Percentiles rank a stretch among this genome's conserved stretches.
Evolutionary conservation across 208 protist species (phyloP).

Genomic region (Lotmaria passim): DNA sequence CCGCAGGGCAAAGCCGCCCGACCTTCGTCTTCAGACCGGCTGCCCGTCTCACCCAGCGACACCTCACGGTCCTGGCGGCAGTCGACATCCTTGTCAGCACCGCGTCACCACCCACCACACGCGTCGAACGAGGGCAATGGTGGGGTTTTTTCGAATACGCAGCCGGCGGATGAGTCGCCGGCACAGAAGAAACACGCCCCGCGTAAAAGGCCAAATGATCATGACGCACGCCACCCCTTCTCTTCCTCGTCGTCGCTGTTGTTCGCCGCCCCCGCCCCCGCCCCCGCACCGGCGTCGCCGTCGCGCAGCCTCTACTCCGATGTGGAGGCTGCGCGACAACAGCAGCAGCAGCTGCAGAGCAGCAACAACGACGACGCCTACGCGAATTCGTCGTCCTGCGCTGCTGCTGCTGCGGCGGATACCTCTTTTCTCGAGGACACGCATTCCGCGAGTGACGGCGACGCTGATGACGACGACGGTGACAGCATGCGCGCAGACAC

Average conservation of each 20-base stretch:
- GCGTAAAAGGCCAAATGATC: no score
- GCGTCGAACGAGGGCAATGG: neutral
- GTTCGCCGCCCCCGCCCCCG: neutral
- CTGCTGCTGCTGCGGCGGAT: neutral
- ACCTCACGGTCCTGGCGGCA: no score
- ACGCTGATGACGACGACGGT: neutral
- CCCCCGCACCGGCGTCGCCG: slow-evolving; percentile 20
- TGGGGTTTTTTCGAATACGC: no score
- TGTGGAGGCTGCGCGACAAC: slow-evolving; percentile 33
- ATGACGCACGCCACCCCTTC: neutral
- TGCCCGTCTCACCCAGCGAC: no score
- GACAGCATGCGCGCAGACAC: neutral
- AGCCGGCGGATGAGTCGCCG: no score
- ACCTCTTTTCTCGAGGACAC: slow-evolving; percentile 12
- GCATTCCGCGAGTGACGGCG: no score
- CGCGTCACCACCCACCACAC: neutral
- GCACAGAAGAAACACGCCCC: no score
- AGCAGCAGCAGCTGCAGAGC: neutral
- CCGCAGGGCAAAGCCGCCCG: slow-evolving; percentile 24
- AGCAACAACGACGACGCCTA: neutral
- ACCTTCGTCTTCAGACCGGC: neutral
- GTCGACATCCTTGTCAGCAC: neutral
- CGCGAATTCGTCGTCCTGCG: neutral
- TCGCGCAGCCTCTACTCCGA: slow-evolving; percentile 49
- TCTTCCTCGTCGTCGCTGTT: neutral